These are phyloP conservation scores for Phialophora chinensis DNA, from an alignment of 2,329 filamentous ascomycete species.

Conservation along the genomic window DNA sequence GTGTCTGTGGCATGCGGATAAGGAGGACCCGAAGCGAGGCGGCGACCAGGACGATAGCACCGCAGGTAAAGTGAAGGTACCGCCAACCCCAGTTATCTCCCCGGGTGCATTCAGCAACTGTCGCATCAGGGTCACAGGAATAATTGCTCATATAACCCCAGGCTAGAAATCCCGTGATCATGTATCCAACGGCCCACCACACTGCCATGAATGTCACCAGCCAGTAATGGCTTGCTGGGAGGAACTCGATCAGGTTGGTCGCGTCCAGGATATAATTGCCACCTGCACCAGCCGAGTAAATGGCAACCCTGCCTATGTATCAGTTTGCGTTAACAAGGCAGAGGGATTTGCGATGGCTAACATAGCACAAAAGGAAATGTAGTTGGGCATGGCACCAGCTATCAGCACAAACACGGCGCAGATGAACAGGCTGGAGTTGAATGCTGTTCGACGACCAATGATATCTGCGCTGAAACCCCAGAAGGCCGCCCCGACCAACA, in stretches of 20 bases:
- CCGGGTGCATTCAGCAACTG: slow-evolving; percentile 55
- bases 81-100: slow-evolving; percentile 63
- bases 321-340: not conserved
- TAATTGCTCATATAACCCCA: slow-evolving; percentile 60
- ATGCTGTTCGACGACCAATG: slow-evolving; percentile 70
- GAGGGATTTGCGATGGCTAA: slow-evolving; percentile 4
- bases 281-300: slow-evolving; percentile 34
- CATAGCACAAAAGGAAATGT: slow-evolving; percentile 33
- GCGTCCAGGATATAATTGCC: slow-evolving; percentile 42
- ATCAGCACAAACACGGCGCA: slow-evolving; percentile 67
- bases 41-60: slow-evolving; percentile 61
- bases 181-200: slow-evolving; percentile 43
- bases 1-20: slow-evolving; percentile 62
- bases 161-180: slow-evolving; percentile 54
- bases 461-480: slow-evolving; percentile 72
- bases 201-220: slow-evolving; percentile 49
- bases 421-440: slow-evolving; percentile 70
- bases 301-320: slow-evolving; percentile 25
- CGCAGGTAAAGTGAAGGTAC: slow-evolving; percentile 62
- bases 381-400: slow-evolving; percentile 70
- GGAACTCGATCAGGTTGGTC: slow-evolving; percentile 62
- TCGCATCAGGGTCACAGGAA: slow-evolving; percentile 49
- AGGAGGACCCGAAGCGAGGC: slow-evolving; percentile 60
- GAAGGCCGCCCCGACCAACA: slow-evolving; percentile 59
- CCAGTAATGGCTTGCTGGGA: slow-evolving; percentile 66